Evolutionary conservation across 371 early-diverging fungal species (phyloP).

Genomic region (Rhizopus delemar): DNA sequence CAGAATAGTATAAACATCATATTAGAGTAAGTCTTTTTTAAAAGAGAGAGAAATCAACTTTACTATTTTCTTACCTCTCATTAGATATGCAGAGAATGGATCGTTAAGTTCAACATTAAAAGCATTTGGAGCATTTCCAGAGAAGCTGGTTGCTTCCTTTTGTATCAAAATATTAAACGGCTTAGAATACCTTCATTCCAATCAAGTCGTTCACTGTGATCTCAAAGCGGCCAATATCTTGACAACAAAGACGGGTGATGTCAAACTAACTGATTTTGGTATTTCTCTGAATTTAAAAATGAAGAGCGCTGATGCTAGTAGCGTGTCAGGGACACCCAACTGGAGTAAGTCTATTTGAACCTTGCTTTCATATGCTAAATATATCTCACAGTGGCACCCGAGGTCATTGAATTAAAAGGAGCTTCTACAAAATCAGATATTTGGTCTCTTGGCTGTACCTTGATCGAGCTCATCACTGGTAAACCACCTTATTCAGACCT

Average conservation of each 20-base stretch:
- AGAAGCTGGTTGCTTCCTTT: constrained; percentile 85
- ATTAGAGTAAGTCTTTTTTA: constrained; percentile 71
- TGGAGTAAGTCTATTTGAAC: constrained; percentile 77
- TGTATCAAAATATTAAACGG: constrained; percentile 85
- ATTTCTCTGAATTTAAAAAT: constrained; percentile 79
- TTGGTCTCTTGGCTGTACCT: constrained; percentile 86
- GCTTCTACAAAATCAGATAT: constrained; percentile 85
- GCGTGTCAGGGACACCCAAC: constrained; percentile 71
- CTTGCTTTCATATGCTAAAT: too few species aligned
- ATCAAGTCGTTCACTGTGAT: constrained; percentile 90
- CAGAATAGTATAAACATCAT: constrained; percentile 76
- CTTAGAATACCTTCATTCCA: constrained; percentile 86
- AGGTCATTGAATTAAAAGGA: constrained; percentile 85
- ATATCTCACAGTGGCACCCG: constrained; percentile 80
- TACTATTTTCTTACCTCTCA: background rate
- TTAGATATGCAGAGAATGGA: constrained; percentile 87
- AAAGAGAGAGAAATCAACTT: background rate
- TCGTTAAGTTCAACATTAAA: constrained; percentile 82
- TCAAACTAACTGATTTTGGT: constrained; percentile 94
- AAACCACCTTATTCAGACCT: constrained; percentile 84
- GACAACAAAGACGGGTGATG: constrained; percentile 87
- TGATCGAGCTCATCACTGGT: constrained; percentile 84
- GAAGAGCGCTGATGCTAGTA: constrained; percentile 71
- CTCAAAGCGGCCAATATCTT: constrained; percentile 94
- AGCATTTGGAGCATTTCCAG: constrained; percentile 89